Conservation (phyloP, 2,329 filamentous ascomycete species). For the Cladophialophora immunda region DNA sequence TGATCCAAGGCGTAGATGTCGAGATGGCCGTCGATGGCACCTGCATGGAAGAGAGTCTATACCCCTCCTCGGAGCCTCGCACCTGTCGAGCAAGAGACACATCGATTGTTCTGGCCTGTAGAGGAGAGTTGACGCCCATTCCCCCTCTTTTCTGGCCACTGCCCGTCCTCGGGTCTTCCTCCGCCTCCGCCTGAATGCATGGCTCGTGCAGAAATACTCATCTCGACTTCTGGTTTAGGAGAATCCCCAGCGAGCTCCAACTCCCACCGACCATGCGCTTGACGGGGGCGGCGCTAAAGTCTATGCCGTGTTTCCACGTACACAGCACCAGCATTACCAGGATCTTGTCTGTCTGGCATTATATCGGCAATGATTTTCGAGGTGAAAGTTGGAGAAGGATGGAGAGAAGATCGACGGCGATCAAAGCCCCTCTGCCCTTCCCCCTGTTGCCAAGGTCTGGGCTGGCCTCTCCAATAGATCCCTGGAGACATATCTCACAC, state of each 20-base stretch:
- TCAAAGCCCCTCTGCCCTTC: background rate
- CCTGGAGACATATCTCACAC: background rate
- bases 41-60: background rate
- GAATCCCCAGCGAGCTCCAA: background rate
- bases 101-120: background rate
- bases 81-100: background rate
- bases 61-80: no score
- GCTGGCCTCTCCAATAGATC: background rate
- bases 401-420: constrained; percentile 6
- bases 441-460: background rate
- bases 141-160: constrained; percentile 6
- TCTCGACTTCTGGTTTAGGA: background rate
- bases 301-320: background rate
- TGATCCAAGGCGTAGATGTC: background rate
- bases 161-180: background rate
- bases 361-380: constrained; percentile 15
- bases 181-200: background rate
- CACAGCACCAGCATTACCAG: background rate
- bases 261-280: background rate
- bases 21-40: background rate
- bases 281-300: background rate
- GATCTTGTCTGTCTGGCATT: background rate
- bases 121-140: background rate
- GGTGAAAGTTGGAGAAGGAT: constrained; percentile 12
- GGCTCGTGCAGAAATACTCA: constrained; percentile 1